phyloP scores from a whole-genome alignment of 2,329 filamentous ascomycete genomes.

The Apiospora arundinis region DNA sequence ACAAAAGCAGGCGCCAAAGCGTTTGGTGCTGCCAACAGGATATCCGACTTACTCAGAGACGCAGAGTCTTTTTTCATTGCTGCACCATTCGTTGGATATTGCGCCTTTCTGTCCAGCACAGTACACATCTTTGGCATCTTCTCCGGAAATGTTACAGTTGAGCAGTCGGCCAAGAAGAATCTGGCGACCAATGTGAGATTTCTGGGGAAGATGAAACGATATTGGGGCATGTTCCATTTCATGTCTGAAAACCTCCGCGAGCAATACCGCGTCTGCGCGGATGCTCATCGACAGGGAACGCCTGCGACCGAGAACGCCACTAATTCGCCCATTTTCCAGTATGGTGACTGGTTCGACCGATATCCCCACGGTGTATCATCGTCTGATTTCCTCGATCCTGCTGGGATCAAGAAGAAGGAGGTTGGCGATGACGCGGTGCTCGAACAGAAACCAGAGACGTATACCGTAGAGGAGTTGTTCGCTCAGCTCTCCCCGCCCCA shows the following conservation, averaged over 20 bases:
- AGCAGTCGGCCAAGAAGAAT: conserved; percentile 81
- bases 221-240: conserved; percentile 99
- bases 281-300: conserved; percentile 76
- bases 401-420: conserved; percentile 71
- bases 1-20: conserved; percentile 77
- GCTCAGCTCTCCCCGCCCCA: conserved; percentile 75
- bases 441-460: conserved; percentile 87
- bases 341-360: conserved; percentile 95
- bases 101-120: conserved; percentile 89
- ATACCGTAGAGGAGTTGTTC: conserved; percentile 94
- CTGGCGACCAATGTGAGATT: conserved; percentile 89
- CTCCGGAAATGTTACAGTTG: conserved; percentile 78
- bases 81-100: conserved; percentile 93
- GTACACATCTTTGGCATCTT: conserved; percentile 95
- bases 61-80: conserved; percentile 81
- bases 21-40: conserved; percentile 82
- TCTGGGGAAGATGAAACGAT: conserved; percentile 91
- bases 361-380: conserved; percentile 92
- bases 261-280: conserved; percentile 83
- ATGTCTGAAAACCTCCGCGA: conserved; percentile 93
- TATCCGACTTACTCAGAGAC: conserved; percentile 83
- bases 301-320: conserved; percentile 53
- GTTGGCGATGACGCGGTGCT: conserved; percentile 86
- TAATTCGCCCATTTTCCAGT: conserved; percentile 80
- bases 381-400: conserved; percentile 81